phyloP scores from a whole-genome alignment of 805 yeast genomes.

The Wickerhamiella galacta region DNA sequence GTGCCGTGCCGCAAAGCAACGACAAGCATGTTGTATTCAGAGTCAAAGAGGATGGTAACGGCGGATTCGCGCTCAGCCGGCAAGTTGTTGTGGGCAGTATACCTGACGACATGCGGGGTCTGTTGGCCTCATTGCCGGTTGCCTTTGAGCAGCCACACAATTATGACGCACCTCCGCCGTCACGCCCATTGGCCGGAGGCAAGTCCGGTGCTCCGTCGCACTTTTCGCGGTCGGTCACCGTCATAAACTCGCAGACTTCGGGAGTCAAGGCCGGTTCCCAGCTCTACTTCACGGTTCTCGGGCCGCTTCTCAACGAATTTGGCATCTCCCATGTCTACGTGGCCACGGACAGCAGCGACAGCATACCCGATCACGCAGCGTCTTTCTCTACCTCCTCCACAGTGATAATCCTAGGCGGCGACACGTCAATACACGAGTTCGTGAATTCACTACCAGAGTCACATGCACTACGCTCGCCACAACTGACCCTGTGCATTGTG shows the following conservation, averaged over 20 bases:
- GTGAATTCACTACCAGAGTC: constrained; percentile 31
- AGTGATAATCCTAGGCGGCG: constrained; percentile 61
- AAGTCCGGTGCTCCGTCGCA: constrained; percentile 12
- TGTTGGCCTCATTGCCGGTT: constrained; percentile 8
- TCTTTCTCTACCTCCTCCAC: constrained; percentile 25
- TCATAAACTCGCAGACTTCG: constrained; percentile 21
- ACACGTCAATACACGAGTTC: constrained; percentile 68
- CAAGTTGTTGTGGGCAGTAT: constrained; percentile 5
- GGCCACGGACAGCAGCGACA: constrained; percentile 18
- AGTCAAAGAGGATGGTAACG: too few species aligned
- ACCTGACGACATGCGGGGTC: constrained; percentile 5
- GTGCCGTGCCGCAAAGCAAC: too few species aligned
- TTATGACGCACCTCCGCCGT: too few species aligned
- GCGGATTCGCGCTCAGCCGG: too few species aligned
- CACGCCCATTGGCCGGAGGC: too few species aligned
- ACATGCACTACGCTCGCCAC: constrained; percentile 2
- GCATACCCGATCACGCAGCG: constrained; percentile 20
- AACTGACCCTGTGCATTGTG: constrained; percentile 22
- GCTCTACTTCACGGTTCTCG: constrained; percentile 18
- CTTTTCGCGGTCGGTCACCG: constrained; percentile 17
- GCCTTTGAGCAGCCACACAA: too few species aligned
- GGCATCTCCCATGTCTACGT: constrained; percentile 22
- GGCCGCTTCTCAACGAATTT: constrained; percentile 21
- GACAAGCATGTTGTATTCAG: too few species aligned
- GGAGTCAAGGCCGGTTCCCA: constrained; percentile 16